phyloP scores from a whole-genome alignment of 2,329 filamentous ascomycete genomes.

The Ophiostoma ulmi region DNA sequence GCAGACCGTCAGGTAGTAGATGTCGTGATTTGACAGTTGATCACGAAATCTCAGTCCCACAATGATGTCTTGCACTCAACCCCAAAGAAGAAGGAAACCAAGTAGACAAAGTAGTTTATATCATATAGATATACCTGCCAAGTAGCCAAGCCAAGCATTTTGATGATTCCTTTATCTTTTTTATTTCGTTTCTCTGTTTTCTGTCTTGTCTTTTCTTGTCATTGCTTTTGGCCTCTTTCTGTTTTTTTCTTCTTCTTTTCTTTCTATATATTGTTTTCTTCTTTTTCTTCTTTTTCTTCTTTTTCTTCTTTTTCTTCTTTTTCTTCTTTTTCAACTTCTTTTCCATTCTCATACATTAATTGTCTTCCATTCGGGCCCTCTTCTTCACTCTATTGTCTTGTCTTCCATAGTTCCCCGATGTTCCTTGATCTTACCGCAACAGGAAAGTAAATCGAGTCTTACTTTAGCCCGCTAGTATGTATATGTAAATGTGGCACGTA shows the following conservation, averaged over 20 bases:
- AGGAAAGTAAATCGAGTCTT: background rate
- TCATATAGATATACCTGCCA: background rate
- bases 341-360: too few relatives aligned
- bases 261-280: background rate
- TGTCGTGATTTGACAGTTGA: conserved; percentile 10
- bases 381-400: background rate
- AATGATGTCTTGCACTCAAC: background rate
- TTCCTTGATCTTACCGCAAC: background rate
- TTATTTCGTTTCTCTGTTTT: background rate
- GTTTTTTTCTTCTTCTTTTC: background rate
- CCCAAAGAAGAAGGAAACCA: background rate
- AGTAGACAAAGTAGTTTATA: background rate
- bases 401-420: background rate
- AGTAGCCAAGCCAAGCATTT: background rate
- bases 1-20: background rate
- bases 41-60: conserved; percentile 1
- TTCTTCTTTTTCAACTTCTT: too few relatives aligned
- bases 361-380: too few relatives aligned
- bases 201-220: background rate
- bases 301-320: too few relatives aligned
- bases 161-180: background rate
- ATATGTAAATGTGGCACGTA: background rate
- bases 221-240: background rate
- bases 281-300: background rate
- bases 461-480: background rate